Evolutionary conservation across 1,284 basidiomycete species (phyloP), one percentile per base, ranked within the genome.

Genomic region (Phellinidium pouzarii): DNA sequence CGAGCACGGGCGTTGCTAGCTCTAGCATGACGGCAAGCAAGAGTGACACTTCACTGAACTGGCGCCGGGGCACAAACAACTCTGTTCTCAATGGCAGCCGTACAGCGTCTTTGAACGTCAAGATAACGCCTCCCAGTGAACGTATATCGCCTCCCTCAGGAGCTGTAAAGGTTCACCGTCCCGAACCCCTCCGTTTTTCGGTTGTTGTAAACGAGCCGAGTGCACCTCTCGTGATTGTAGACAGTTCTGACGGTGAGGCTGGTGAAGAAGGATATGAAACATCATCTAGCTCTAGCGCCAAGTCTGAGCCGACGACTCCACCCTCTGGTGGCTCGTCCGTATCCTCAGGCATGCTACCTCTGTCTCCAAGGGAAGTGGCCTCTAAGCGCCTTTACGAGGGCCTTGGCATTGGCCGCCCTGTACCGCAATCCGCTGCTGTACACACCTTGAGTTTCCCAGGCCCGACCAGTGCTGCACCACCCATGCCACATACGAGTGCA

Each of bases 341-440:
- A 38, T 50, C 52, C 45, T 40, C 37, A 3, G 65, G 79, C 55
- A 72, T 74, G 19, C 60, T 68, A 57, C 76, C 80, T 55, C 78
- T 88, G 58, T 87, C 84, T 66, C 81, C 83, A 61, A 82, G 85
- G 69, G 88, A 91, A 68, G 86, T 86, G 65, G 84, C 80, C 12
- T 67, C 80, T 34, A 89, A 87, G 79, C 88, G 87, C 69, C 68
- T 89, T 54, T 91, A 87, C 64, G 88, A 91, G 68, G 87, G 87
- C 40, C 76, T 91, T 34, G 85, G 88, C 12, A 75, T 90, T 49
- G 85, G 85, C 43, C 77, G 86, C 53, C 77, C 82, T 37, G 70
- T 70, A 25, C 77, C 77, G 17, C 62, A 60, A 49, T 52, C 52
- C 19, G 55, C 50, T 4, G 49, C 54, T 3, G 54, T 42, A 26